A percentile compares a stretch with the other conserved stretches of the same genome.
These are phyloP conservation scores for Ceratobasidium sp. DNA, from an alignment of 1,284 basidiomycete species.

Conservation along the genomic window DNA sequence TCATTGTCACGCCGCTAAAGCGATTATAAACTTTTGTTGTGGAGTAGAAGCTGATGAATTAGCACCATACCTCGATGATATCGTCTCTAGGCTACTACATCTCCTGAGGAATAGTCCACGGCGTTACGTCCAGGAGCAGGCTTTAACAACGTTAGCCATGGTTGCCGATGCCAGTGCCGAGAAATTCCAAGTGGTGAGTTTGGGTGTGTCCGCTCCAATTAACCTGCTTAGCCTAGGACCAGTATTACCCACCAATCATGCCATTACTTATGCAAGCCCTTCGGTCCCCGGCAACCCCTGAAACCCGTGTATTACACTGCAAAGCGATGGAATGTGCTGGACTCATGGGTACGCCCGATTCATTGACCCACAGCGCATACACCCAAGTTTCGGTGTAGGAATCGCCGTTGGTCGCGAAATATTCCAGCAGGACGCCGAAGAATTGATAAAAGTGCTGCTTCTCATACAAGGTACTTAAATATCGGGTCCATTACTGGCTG, in stretches of 20 bases:
- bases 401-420: slow-evolving; percentile 80
- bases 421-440: slow-evolving; percentile 75
- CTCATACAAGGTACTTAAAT: slow-evolving; percentile 72
- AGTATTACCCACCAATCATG: slow-evolving; percentile 80
- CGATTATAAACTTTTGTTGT: slow-evolving; percentile 88
- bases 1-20: slow-evolving; percentile 81
- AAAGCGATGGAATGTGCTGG: slow-evolving; percentile 89
- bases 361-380: slow-evolving; percentile 18
- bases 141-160: slow-evolving; percentile 81
- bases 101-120: slow-evolving; percentile 58
- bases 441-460: slow-evolving; percentile 73
- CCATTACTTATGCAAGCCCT: slow-evolving; percentile 74
- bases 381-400: slow-evolving; percentile 56
- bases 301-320: slow-evolving; percentile 70
- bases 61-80: slow-evolving; percentile 74
- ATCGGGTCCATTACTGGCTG: neutral
- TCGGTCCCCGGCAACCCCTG: slow-evolving; percentile 67
- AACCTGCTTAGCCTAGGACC: slow-evolving; percentile 17
- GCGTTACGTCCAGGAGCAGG: slow-evolving; percentile 81
- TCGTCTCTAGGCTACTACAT: slow-evolving; percentile 72
- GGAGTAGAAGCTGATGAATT: slow-evolving; percentile 75
- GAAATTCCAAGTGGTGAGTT: slow-evolving; percentile 50
- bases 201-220: slow-evolving; percentile 64
- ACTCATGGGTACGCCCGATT: slow-evolving; percentile 64
- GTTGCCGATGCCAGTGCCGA: slow-evolving; percentile 80